A percentile compares a stretch with the other conserved stretches of the same genome.
phyloP scores from a whole-genome alignment of 495 filamentous ascomycete species.

The Neurospora tetraspora region DNA sequence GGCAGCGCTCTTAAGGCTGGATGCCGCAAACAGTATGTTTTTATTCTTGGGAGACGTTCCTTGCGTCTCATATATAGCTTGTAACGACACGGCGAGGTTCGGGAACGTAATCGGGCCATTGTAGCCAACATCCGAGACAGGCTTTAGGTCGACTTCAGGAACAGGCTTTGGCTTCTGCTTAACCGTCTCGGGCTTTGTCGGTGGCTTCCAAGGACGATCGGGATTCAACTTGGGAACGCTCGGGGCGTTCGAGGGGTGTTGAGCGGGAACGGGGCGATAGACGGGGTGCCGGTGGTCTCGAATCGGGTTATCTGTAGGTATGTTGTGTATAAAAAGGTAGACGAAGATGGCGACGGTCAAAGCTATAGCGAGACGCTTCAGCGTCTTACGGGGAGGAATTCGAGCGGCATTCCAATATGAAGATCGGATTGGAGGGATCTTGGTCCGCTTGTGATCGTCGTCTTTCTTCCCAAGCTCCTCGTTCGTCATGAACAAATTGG shows the following conservation, averaged over 20 bases:
- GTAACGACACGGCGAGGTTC: slow-evolving; percentile 27
- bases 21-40: slow-evolving; percentile 49
- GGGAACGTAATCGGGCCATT: slow-evolving; percentile 30
- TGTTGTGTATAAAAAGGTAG: slow-evolving; percentile 35
- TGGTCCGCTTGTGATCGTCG: slow-evolving; percentile 37
- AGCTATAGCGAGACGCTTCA: slow-evolving; percentile 28
- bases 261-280: slow-evolving; percentile 15
- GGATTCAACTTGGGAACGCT: slow-evolving; percentile 14
- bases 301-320: slow-evolving; percentile 26
- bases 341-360: slow-evolving; percentile 20
- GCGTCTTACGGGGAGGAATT: slow-evolving; percentile 24
- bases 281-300: slow-evolving; percentile 20
- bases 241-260: slow-evolving; percentile 9
- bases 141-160: background rate
- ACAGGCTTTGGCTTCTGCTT: background rate
- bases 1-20: slow-evolving; percentile 45
- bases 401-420: slow-evolving; percentile 25
- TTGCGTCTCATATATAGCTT: slow-evolving; percentile 27
- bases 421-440: slow-evolving; percentile 8
- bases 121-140: slow-evolving; percentile 15
- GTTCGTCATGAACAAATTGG: slow-evolving; percentile 27
- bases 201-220: slow-evolving; percentile 2
- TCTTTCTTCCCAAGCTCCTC: slow-evolving; percentile 41
- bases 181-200: background rate
- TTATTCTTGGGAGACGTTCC: slow-evolving; percentile 32